Percentiles rank a stretch among this genome's conserved stretches.
phyloP scores from a whole-genome alignment of 2,329 filamentous ascomycete genomes.

The Hypomyces perniciosus region DNA sequence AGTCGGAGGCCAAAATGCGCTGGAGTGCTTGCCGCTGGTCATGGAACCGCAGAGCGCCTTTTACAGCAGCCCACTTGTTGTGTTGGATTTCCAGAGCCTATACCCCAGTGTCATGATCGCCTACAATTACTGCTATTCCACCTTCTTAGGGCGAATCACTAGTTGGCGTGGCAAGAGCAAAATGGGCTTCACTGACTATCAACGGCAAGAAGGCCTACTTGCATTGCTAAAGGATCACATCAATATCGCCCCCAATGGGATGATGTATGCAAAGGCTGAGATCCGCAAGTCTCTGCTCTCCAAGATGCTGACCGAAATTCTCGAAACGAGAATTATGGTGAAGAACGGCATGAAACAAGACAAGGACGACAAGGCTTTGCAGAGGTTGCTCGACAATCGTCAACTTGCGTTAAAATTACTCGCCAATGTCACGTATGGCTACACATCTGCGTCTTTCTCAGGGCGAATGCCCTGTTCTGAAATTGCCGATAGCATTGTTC shows the following conservation, averaged over 20 bases:
- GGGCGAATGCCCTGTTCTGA: constrained; percentile 97
- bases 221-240: constrained; percentile 76
- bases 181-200: constrained; percentile 88
- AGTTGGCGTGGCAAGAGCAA: constrained; percentile 89
- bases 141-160: constrained; percentile 79
- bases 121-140: constrained; percentile 98
- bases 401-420: constrained; percentile 92
- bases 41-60: constrained; percentile 97
- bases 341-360: constrained; percentile 95
- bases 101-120: constrained; percentile 99
- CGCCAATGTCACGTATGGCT: constrained; percentile 98
- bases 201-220: constrained; percentile 67
- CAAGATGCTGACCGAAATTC: constrained; percentile 93
- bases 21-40: constrained; percentile 89
- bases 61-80: constrained; percentile 81
- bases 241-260: constrained; percentile 91
- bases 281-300: constrained; percentile 86
- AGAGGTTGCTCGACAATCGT: constrained; percentile 84
- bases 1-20: constrained; percentile 86
- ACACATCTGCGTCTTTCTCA: constrained; percentile 93
- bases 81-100: constrained; percentile 91
- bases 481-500: constrained; percentile 96
- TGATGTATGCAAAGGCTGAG: constrained; percentile 85
- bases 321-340: constrained; percentile 96
- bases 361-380: constrained; percentile 78